Percentiles rank a stretch among this genome's conserved stretches.
These are phyloP conservation scores for Limnanthes douglasii DNA, from an alignment of 345 rosid species.

Conservation along the genomic window DNA sequence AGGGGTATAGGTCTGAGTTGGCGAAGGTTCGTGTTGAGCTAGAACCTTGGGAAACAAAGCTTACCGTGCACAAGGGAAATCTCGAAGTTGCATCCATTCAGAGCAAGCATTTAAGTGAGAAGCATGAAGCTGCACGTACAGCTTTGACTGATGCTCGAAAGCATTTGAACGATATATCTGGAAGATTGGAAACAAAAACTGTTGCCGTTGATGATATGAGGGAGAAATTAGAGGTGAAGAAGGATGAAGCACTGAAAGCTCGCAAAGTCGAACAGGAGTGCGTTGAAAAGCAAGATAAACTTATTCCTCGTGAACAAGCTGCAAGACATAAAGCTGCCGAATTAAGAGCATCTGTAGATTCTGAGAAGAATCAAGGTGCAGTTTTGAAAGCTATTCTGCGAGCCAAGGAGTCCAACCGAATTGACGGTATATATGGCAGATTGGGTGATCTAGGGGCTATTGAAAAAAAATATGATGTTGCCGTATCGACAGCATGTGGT, in stretches of 20 bases:
- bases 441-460: slow-evolving; percentile 99
- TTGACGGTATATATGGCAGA: slow-evolving; percentile 87
- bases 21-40: slow-evolving; percentile 63
- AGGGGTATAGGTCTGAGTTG: slow-evolving; percentile 67
- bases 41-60: slow-evolving; percentile 88
- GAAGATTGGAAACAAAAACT: slow-evolving; percentile 31
- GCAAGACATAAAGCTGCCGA: slow-evolving; percentile 87
- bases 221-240: slow-evolving; percentile 43
- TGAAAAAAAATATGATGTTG: slow-evolving; percentile 96
- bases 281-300: slow-evolving; percentile 62
- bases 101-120: slow-evolving; percentile 59
- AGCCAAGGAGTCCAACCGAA: slow-evolving; percentile 66
- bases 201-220: slow-evolving; percentile 26
- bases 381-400: slow-evolving; percentile 77
- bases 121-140: slow-evolving; percentile 72
- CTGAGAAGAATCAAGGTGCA: slow-evolving; percentile 89
- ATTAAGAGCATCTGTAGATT: slow-evolving; percentile 59
- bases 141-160: slow-evolving; percentile 74
- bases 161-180: slow-evolving; percentile 48
- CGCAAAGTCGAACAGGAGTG: slow-evolving; percentile 66
- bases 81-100: slow-evolving; percentile 82
- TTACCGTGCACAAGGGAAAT: slow-evolving; percentile 81
- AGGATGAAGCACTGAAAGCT: slow-evolving; percentile 52
- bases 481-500: slow-evolving; percentile 87
- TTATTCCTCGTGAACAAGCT: slow-evolving; percentile 79